A percentile compares a stretch with the other conserved stretches of the same genome.
Conservation (phyloP, 805 yeast genomes). For the Saturnispora halmiae region DNA sequence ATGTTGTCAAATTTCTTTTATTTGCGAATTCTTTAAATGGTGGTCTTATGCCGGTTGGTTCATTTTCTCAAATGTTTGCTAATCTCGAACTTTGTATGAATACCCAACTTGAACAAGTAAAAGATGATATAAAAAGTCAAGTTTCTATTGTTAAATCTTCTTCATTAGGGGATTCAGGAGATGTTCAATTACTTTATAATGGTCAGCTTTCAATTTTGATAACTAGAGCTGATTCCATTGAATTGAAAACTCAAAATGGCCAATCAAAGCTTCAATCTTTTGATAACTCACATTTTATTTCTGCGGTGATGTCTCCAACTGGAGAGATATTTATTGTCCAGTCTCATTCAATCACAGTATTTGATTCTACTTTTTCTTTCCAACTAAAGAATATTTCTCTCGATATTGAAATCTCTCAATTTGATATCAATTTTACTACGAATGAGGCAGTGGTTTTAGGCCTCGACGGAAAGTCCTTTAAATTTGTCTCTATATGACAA, state of each 20-base stretch:
- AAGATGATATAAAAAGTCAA: neutral
- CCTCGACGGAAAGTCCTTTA: neutral
- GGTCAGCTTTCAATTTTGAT: neutral
- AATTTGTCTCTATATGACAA: neutral
- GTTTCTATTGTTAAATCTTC: no score
- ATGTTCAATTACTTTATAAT: no score
- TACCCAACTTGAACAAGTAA: neutral
- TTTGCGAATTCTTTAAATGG: conserved; percentile 13
- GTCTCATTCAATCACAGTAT: neutral
- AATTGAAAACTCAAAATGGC: neutral
- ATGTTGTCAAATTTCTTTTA: conserved; percentile 27
- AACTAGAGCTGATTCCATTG: neutral
- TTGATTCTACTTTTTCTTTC: neutral
- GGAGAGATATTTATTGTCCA: neutral
- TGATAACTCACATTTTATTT: neutral
- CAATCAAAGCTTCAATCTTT: neutral
- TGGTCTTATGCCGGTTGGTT: conserved; percentile 1
- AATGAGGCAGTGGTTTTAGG: neutral
- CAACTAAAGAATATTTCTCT: neutral
- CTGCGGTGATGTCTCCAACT: neutral
- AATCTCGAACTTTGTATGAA: neutral
- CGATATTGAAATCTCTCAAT: neutral
- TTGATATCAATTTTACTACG: neutral
- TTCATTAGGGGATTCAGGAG: no score
- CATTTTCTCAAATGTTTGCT: neutral